These are phyloP conservation scores for Mimosa pudica DNA, from an alignment of 306 rosid species.

Conservation along the genomic window DNA sequence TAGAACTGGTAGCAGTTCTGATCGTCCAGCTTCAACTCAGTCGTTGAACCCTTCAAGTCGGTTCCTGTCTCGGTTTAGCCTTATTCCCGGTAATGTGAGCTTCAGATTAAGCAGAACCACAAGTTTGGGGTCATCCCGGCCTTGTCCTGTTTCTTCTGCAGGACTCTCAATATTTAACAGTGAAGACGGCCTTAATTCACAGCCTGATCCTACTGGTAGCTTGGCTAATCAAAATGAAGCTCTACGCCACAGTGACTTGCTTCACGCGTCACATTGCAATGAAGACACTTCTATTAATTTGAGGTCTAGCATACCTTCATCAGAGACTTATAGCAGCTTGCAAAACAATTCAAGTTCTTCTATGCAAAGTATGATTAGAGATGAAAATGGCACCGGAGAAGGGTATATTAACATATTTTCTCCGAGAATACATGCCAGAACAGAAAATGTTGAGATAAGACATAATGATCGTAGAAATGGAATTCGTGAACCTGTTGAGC, in stretches of 20 bases:
- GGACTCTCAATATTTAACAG: conserved; percentile 55
- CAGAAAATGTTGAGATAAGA: conserved; percentile 60
- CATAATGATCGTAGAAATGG: conserved; percentile 61
- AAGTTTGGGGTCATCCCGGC: conserved; percentile 84
- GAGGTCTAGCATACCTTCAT: conserved; percentile 42
- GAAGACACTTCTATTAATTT: conserved; percentile 54
- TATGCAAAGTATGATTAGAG: conserved; percentile 47
- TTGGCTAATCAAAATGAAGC: conserved; percentile 50
- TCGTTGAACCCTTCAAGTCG: conserved; percentile 69
- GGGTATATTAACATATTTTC: conserved; percentile 52
- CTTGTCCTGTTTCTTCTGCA: conserved; percentile 67
- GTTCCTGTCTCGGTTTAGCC: conserved; percentile 84
- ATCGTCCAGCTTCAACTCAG: conserved; percentile 51
- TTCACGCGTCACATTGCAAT: conserved; percentile 45
- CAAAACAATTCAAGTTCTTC: conserved; percentile 45
- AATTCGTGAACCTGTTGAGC: conserved; percentile 82
- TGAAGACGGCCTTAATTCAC: conserved; percentile 64
- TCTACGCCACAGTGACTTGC: conserved; percentile 47
- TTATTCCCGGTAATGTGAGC: conserved; percentile 80
- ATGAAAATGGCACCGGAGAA: conserved; percentile 43
- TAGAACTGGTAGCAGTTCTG: conserved; percentile 62
- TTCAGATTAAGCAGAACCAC: conserved; percentile 88
- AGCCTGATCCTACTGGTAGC: conserved; percentile 40
- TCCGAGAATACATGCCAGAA: conserved; percentile 51
- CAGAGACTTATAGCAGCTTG: conserved; percentile 40